These are phyloP conservation scores for Testicularia cyperi DNA, from an alignment of 1,284 basidiomycete genomes.

Conservation along the genomic window DNA sequence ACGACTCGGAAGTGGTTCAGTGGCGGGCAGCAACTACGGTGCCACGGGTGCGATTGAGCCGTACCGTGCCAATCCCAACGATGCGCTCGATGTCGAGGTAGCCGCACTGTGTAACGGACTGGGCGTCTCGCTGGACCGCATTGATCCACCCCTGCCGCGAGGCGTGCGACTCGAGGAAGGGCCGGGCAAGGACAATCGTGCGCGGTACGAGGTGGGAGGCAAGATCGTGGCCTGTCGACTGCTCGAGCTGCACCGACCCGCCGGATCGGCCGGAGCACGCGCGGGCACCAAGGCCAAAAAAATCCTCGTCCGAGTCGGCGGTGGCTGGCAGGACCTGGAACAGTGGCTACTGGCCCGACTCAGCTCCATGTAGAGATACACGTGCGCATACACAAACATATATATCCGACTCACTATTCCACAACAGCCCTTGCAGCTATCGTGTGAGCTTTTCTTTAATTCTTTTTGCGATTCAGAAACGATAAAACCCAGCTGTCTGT, in stretches of 20 bases:
- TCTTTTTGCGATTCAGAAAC: too few relatives aligned
- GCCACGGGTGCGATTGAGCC: constrained; percentile 46
- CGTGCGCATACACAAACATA: too few relatives aligned
- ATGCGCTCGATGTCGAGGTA: constrained; percentile 79
- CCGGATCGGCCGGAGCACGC: constrained; percentile 34
- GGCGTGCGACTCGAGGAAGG: constrained; percentile 65
- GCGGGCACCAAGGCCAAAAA: constrained; percentile 46
- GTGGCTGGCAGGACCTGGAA: constrained; percentile 80
- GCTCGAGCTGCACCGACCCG: constrained; percentile 67
- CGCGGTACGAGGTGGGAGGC: constrained; percentile 72
- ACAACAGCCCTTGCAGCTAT: too few relatives aligned
- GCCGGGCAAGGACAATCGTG: constrained; percentile 75
- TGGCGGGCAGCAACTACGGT: constrained; percentile 28
- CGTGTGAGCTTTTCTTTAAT: too few relatives aligned
- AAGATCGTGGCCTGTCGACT: constrained; percentile 74
- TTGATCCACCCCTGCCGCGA: constrained; percentile 71
- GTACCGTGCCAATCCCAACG: constrained; percentile 74
- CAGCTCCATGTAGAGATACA: constrained; percentile 16
- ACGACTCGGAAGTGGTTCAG: constrained; percentile 19
- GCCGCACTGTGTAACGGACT: constrained; percentile 74
- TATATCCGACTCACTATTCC: too few relatives aligned
- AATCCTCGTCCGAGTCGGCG: constrained; percentile 54
- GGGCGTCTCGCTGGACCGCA: constrained; percentile 72
- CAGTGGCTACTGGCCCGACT: constrained; percentile 66
- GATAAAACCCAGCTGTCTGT: too few relatives aligned